Evolutionary conservation across 2,329 filamentous ascomycete species (phyloP).

Genomic region (Cucurbitaria berberidis): DNA sequence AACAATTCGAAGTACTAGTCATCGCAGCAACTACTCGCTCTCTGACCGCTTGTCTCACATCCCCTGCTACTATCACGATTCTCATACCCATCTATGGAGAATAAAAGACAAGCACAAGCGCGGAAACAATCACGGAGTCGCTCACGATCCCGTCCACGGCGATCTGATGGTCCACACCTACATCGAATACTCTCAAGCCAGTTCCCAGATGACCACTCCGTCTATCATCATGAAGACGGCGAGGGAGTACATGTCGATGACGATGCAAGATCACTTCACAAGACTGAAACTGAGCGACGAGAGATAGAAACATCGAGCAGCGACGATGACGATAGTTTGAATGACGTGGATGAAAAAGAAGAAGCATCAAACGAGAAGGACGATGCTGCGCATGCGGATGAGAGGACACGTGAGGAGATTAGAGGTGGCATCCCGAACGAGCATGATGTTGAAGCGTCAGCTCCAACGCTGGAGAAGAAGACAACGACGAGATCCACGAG

Average conservation of each 20-base stretch:
- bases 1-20: background rate
- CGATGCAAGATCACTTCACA: slow-evolving; percentile 28
- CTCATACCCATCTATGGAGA: slow-evolving; percentile 5
- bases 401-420: slow-evolving; percentile 35
- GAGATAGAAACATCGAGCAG: slow-evolving; percentile 11
- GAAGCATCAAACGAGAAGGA: slow-evolving; percentile 21
- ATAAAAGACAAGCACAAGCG: background rate
- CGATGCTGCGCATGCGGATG: slow-evolving; percentile 7
- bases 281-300: slow-evolving; percentile 35
- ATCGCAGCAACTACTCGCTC: background rate
- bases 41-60: background rate
- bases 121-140: slow-evolving; percentile 22
- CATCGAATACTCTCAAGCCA: slow-evolving; percentile 38
- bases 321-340: slow-evolving; percentile 16
- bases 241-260: slow-evolving; percentile 30
- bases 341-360: slow-evolving; percentile 11
- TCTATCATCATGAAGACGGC: slow-evolving; percentile 43
- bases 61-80: background rate
- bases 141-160: slow-evolving; percentile 32
- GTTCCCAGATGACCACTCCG: slow-evolving; percentile 44
- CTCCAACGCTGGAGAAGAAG: slow-evolving; percentile 33
- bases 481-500: slow-evolving; percentile 30
- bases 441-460: slow-evolving; percentile 36
- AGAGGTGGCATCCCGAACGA: slow-evolving; percentile 38
- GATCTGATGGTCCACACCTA: slow-evolving; percentile 27